Percentiles rank a stretch among this genome's conserved stretches.
Evolutionary conservation across 108 stramenopile species (phyloP).

Genomic region (Pseudonitzschia pungens): DNA sequence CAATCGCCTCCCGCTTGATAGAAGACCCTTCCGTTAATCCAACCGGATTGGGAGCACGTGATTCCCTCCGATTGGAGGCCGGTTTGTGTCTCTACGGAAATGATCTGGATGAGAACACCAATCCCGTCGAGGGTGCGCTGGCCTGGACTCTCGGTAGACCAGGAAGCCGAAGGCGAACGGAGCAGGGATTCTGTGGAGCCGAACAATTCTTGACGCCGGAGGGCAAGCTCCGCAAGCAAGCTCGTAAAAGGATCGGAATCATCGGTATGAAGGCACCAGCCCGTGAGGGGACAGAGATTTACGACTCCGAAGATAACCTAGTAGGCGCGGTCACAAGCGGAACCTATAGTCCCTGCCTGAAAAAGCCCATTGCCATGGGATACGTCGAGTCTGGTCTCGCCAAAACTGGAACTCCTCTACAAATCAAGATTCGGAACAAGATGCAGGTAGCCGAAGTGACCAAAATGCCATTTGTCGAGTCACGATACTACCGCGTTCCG

Average conservation of each 20-base stretch:
- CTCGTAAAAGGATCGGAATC: slow-evolving; percentile 93
- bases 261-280: slow-evolving; percentile 97
- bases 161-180: slow-evolving; percentile 83
- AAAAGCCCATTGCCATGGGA: slow-evolving; percentile 98
- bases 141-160: slow-evolving; percentile 93
- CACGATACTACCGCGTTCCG: slow-evolving; percentile 91
- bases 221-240: slow-evolving; percentile 87
- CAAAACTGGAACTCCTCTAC: slow-evolving; percentile 87
- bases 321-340: slow-evolving; percentile 96
- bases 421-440: slow-evolving; percentile 90
- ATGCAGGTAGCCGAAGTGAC: slow-evolving; percentile 86
- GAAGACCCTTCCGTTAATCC: slow-evolving; percentile 82
- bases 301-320: slow-evolving; percentile 73
- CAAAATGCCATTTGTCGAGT: slow-evolving; percentile 97
- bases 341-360: slow-evolving; percentile 90
- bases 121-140: slow-evolving; percentile 90
- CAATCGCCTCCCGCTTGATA: slow-evolving; percentile 77
- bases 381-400: slow-evolving; percentile 82
- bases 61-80: slow-evolving; percentile 97
- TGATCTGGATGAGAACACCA: slow-evolving; percentile 93
- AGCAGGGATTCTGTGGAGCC: slow-evolving; percentile 95
- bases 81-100: slow-evolving; percentile 98
- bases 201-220: slow-evolving; percentile 88
- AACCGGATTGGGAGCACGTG: slow-evolving; percentile 96
- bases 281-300: slow-evolving; percentile 91